A percentile compares a stretch with the other conserved stretches of the same genome.
Conservation (phyloP, 2,329 filamentous ascomycete genomes). For the Graphiopsis chlorocephala region DNA sequence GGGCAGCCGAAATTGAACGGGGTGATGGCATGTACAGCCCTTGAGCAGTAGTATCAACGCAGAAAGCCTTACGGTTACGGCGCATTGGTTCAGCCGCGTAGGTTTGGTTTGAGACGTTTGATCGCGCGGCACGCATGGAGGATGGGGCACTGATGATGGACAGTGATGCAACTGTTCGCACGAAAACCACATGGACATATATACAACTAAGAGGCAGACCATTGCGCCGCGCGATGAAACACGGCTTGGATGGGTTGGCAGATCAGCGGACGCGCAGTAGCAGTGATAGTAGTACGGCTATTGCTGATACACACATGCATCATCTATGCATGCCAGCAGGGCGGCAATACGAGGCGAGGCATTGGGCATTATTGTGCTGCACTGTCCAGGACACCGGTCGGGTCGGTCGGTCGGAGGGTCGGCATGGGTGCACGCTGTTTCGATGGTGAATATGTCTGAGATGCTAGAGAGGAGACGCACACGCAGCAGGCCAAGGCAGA, state of each 20-base stretch:
- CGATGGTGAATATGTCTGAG: background rate
- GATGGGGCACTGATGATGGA: background rate
- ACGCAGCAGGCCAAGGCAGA: background rate
- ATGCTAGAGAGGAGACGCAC: background rate
- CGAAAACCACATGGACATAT: background rate
- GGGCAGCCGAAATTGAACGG: conserved; percentile 13
- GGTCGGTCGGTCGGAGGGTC: background rate
- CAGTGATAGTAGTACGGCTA: background rate
- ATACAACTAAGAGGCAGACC: background rate
- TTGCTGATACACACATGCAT: background rate
- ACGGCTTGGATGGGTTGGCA: background rate
- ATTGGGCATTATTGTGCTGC: background rate
- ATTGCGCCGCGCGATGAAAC: background rate
- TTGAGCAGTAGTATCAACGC: background rate
- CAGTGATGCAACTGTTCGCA: background rate
- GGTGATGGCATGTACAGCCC: conserved; percentile 8
- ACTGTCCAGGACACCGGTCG: background rate
- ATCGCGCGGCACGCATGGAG: background rate
- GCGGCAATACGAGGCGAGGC: background rate
- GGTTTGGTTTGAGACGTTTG: conserved; percentile 9
- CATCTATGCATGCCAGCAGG: background rate
- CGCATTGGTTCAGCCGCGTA: background rate
- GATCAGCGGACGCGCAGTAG: background rate
- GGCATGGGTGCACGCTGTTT: background rate
- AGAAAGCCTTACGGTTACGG: background rate